Conservation (phyloP, 768 basidiomycete species). For the Leucocoprinus sp. region DNA sequence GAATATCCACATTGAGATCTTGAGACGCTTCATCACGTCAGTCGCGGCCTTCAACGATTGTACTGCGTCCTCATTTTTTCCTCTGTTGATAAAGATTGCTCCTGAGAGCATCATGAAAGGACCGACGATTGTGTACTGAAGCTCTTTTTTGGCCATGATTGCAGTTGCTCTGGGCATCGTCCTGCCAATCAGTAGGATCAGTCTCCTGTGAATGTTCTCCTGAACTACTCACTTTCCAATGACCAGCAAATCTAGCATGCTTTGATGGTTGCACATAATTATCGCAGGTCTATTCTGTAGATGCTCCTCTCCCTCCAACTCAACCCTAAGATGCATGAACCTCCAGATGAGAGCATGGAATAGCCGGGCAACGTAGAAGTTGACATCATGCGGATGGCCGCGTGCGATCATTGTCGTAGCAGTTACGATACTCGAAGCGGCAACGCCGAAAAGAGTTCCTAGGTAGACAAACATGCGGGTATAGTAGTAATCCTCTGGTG, state of each 20-base stretch:
- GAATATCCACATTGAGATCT: conserved; percentile 87
- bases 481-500: conserved; percentile 60
- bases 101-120: conserved; percentile 88
- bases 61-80: conserved; percentile 67
- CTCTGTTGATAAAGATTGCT: conserved; percentile 86
- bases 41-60: conserved; percentile 71
- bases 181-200: conserved; percentile 27
- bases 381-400: conserved; percentile 71
- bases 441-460: conserved; percentile 59
- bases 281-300: conserved; percentile 65
- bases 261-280: conserved; percentile 87
- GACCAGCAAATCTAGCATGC: conserved; percentile 80
- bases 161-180: conserved; percentile 75
- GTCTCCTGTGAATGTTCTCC: neutral
- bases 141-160: conserved; percentile 90
- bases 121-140: conserved; percentile 82
- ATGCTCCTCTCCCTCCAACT: conserved; percentile 83
- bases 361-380: conserved; percentile 72
- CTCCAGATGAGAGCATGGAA: conserved; percentile 69
- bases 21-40: conserved; percentile 59
- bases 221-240: conserved; percentile 55
- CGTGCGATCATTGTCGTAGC: conserved; percentile 57
- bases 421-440: conserved; percentile 63
- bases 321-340: conserved; percentile 56
- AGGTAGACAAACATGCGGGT: conserved; percentile 66